These are phyloP conservation scores for Talaromyces sp. DNA, from an alignment of 2,329 filamentous ascomycete genomes.

Conservation along the genomic window DNA sequence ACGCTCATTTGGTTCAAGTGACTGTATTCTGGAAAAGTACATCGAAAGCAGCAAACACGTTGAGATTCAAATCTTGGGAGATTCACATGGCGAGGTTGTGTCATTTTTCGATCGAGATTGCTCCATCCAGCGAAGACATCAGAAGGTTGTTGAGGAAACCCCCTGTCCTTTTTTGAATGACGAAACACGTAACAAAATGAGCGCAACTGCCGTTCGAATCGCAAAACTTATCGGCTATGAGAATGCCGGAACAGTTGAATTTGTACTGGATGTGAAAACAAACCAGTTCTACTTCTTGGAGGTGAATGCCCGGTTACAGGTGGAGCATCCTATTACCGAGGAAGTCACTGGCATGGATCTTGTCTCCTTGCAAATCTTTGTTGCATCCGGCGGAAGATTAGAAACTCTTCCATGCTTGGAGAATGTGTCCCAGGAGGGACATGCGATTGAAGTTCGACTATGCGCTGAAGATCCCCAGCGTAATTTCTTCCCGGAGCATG, in stretches of 20 bases:
- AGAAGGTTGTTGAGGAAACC: constrained; percentile 57
- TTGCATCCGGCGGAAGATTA: constrained; percentile 37
- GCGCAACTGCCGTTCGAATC: constrained; percentile 41
- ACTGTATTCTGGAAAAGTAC: constrained; percentile 49
- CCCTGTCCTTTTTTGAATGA: constrained; percentile 41
- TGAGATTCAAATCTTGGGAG: constrained; percentile 56
- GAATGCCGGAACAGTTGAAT: constrained; percentile 52
- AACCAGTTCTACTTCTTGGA: constrained; percentile 52
- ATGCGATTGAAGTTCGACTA: constrained; percentile 50
- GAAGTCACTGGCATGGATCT: constrained; percentile 43
- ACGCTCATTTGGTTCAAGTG: constrained; percentile 48
- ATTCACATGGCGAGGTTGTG: constrained; percentile 33
- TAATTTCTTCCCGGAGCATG: constrained; percentile 44
- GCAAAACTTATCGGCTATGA: constrained; percentile 44
- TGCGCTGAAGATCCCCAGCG: constrained; percentile 48
- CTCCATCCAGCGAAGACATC: constrained; percentile 54
- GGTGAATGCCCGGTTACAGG: constrained; percentile 54
- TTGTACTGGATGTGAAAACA: constrained; percentile 46
- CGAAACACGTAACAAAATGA: constrained; percentile 39
- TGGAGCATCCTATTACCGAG: constrained; percentile 54
- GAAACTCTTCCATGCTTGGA: constrained; percentile 22
- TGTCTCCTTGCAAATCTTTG: constrained; percentile 40
- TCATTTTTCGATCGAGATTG: constrained; percentile 51
- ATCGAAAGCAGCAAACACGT: constrained; percentile 50
- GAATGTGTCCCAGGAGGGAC: constrained; percentile 33